These are phyloP conservation scores for Phytophthora palmivora DNA, from an alignment of 352 stramenopile species.

Conservation along the genomic window DNA sequence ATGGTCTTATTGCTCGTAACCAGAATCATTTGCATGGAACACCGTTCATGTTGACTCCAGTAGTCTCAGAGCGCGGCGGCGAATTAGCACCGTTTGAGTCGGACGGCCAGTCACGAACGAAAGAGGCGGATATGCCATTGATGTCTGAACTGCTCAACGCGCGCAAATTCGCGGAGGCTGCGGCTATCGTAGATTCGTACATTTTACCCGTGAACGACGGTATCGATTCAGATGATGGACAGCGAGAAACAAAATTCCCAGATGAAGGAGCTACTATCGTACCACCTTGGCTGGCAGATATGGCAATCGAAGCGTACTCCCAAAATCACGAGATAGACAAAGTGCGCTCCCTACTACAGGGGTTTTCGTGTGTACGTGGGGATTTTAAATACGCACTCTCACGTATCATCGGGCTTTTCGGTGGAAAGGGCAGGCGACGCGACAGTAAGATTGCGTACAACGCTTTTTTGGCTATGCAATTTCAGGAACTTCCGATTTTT, in stretches of 20 bases:
- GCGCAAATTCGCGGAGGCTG: constrained; percentile 43
- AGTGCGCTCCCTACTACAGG: constrained; percentile 50
- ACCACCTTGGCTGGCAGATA: constrained; percentile 41
- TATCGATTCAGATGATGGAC: constrained; percentile 16
- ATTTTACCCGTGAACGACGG: constrained; percentile 27
- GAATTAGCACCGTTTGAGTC: background rate
- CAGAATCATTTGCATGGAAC: constrained; percentile 40
- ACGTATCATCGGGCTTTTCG: constrained; percentile 29
- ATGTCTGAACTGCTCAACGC: constrained; percentile 36
- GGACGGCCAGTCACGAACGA: constrained; percentile 21
- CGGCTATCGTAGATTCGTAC: constrained; percentile 41
- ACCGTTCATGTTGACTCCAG: constrained; percentile 26
- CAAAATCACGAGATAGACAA: constrained; percentile 54
- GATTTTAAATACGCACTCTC: constrained; percentile 44
- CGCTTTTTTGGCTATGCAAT: constrained; percentile 53
- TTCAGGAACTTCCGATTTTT: constrained; percentile 49
- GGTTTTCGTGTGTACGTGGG: constrained; percentile 45
- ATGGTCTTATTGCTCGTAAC: constrained; percentile 48
- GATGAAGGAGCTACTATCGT: constrained; percentile 29
- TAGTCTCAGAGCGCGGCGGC: background rate
- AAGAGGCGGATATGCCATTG: constrained; percentile 29
- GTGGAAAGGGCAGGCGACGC: constrained; percentile 30
- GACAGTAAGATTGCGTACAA: constrained; percentile 49
- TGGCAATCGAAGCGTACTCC: constrained; percentile 48
- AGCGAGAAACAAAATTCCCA: constrained; percentile 5